Base-by-base conservation (phyloP, 768 basidiomycete species). In the Vishniacozyma victoriae region DNA sequence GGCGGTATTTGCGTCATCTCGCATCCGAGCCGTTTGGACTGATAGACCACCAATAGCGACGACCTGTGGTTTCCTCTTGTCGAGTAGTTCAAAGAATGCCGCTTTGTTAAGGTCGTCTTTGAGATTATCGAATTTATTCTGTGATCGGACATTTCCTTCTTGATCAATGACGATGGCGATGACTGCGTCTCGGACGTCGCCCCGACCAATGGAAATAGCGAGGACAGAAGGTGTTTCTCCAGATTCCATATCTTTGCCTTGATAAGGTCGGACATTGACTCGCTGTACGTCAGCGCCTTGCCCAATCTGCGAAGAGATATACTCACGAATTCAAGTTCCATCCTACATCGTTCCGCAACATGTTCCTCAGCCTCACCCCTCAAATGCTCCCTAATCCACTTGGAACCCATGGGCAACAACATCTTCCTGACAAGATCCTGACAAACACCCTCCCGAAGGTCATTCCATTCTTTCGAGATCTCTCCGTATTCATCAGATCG, bases 201-300 rank as follows among this genome's bases (percentile, higher is more conserved):
- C 95, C 73, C 87, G 85, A 29, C 95, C 95, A 83, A 89, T 91
- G 5, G 92, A 93, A 48, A 93, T 72, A 3, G 92, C 87, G 35
- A 99, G 78, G 18, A 97, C 89, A 18, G 70, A 83, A 78, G 40
- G 91, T 72, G 33, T 79, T 75, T 63, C 87, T 81, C 87, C 90
- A 44, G 77, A 73, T 47, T 80, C 82, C 74, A 86, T 80, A 5
- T 78, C 78, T 0, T 76, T 72, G 4, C 79, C 79, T 20, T 73
- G 67, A 60, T 80, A 91, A 1, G 92, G 87, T 5, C 84, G 85
- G 7, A 85, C 81, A 64, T 92, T 84, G 58, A 90, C 78, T 44
- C 87, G 81, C 91, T 95, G 61, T 14, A 43, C 50, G n/a, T 33
- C n/a, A 33, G 29, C 29, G n/a, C n/a, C 9, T 9, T n/a, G 29